These are phyloP conservation scores for Ascoidea asiatica DNA, from an alignment of 805 yeast genomes.

Conservation along the genomic window DNA sequence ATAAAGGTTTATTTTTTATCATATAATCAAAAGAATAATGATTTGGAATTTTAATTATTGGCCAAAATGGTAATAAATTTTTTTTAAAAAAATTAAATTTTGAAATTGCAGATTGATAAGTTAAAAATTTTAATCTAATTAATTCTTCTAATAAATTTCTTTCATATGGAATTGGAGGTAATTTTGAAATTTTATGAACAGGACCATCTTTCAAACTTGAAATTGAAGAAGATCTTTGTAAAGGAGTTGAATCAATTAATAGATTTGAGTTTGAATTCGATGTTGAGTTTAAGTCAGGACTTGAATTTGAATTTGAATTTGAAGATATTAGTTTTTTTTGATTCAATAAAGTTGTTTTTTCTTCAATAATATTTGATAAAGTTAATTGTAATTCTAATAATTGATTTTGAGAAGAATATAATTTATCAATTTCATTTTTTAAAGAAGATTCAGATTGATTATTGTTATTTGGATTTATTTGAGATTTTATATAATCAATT, in stretches of 20 bases:
- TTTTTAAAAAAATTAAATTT: constrained; percentile 23
- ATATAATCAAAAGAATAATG: constrained; percentile 25
- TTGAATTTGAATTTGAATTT: neutral
- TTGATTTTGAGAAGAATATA: neutral
- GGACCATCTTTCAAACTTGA: neutral
- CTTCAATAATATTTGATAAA: neutral
- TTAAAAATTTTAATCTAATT: constrained; percentile 20
- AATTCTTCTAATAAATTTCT: constrained; percentile 25
- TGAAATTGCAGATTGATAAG: constrained; percentile 20
- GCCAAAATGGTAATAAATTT: constrained; percentile 32
- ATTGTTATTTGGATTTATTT: neutral
- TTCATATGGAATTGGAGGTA: constrained; percentile 24
- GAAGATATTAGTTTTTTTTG: too few relatives aligned
- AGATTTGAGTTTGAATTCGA: too few relatives aligned
- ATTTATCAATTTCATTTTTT: neutral
- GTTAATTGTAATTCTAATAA: neutral
- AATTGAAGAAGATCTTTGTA: neutral
- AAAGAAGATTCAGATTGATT: neutral
- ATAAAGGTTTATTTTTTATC: constrained; percentile 27
- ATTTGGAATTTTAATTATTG: constrained; percentile 29
- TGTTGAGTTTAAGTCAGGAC: too few relatives aligned
- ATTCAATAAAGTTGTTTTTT: neutral
- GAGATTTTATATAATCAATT: neutral
- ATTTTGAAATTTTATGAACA: constrained; percentile 4
- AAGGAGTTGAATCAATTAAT: neutral